Base-by-base conservation (phyloP, 768 basidiomycete genomes). In the Pleurotus giganteus region DNA sequence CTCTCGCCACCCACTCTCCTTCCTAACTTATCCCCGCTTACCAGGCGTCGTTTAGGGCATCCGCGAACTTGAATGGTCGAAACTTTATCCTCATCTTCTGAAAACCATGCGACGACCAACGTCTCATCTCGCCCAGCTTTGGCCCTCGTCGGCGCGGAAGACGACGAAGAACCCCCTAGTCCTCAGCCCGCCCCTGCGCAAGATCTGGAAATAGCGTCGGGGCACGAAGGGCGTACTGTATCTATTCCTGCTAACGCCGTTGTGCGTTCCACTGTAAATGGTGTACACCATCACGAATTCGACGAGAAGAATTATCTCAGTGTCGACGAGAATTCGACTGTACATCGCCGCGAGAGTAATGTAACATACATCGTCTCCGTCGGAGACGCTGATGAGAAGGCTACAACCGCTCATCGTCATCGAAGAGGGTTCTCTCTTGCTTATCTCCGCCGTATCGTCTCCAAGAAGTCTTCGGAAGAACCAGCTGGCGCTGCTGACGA, bases 141-240 rank as follows among this genome's bases (percentile, higher is more conserved):
- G 50, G 58, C 65, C 53, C 56, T 69, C 43, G 60, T 69, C 57
- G 59, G 69, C 64, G 60, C 65, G 56, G 74, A 75, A 70, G 73
- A 75, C 56, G 73, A 74, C 57, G 73, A 75, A 36, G 72, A 74
- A 66, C 74, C 73, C 60, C 73, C 74, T 73, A 73, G 71, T 74
- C 73, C 69, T 71, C 67, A 70, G 60, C 61, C 62, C 51, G 56
- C 43, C 62, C 58, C 63, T 23, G 58, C 56, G 66, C 24, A 69
- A 66, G 32, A 64, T 60, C 23, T 67, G 71, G 58, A 75, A 73
- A 64, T 74, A 57, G 60, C 55, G 36, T 27, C 41, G n/a, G 27
- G 17, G 34, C 24, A 42, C 31, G 50, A 19, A n/a, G 56, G 44
- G 45, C 55, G 45, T 36, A 26, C 6, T 39, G 31, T 4, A n/a